Base-by-base conservation (phyloP, 306 rosid genomes). In the Ceratonia siliqua region DNA sequence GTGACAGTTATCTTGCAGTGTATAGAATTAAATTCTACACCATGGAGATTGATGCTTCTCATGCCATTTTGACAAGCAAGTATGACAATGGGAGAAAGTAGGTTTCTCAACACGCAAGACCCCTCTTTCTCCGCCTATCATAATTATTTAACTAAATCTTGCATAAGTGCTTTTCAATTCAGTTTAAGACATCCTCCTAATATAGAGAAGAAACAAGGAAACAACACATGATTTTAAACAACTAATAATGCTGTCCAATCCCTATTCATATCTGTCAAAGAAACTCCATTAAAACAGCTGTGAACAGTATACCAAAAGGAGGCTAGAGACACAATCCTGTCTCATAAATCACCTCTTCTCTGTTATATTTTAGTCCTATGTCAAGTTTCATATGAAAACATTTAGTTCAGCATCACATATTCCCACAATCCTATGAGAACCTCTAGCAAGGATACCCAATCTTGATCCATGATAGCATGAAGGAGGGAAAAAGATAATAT, bases 1-100 rank as follows among this genome's bases (percentile, higher is more conserved):
- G 18, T 3, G 11, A 45, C 58, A 75, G 62, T 52, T 41, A 69
- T 32, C 68, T 33, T n/a, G 17, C n/a, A 43, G 45, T 75, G 46
- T 17, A 28, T 28, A 68, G 6, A 73, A 59, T 13, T 28, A 42
- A 62, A 54, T 25, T 68, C 55, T 46, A 25, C 10, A 17, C 6
- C 33, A 35, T 22, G 7, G 8, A 38, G 14, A 17, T 17, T 41
- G 49, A 36, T 24, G 49, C 42, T 24, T 65, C 41, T 56, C 75
- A 22, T 28, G 42, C 30, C 52, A 70, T 45, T 53, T 63, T 43
- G 22, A 56, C 5, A 10, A 42, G 77, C 48, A 48, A 48, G 17
- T 54, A 65, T 42, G 25, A 70, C 58, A 62, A 21, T 33, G 22
- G 33, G 52, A 5, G 18, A 32, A 74, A 15, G 22, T 28, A 32